These are phyloP conservation scores for Pleurotus tuber-regium DNA, from an alignment of 768 basidiomycete genomes.

Conservation along the genomic window DNA sequence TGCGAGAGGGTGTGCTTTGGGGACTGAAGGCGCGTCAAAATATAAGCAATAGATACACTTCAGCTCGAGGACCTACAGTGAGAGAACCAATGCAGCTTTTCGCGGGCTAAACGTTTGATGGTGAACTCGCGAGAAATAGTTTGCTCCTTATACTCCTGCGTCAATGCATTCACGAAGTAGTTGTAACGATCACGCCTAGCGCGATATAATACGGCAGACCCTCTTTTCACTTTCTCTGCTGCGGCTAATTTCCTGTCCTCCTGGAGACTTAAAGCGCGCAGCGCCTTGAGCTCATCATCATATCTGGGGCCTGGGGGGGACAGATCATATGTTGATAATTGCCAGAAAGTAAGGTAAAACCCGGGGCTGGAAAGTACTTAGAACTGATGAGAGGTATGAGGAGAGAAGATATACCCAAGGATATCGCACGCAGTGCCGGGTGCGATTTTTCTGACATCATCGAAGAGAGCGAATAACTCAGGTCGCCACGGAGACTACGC, in stretches of 20 bases:
- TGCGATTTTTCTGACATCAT: conserved; percentile 70
- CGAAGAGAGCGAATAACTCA: conserved; percentile 68
- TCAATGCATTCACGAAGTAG: conserved; percentile 52
- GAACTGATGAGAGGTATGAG: conserved; percentile 6
- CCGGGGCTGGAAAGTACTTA: conserved; percentile 56
- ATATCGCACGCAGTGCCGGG: conserved; percentile 61
- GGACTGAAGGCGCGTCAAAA: conserved; percentile 29
- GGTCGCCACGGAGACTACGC: conserved; percentile 77
- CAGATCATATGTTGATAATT: conserved; percentile 88
- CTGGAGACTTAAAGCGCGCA: conserved; percentile 61
- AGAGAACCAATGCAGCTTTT: conserved; percentile 83
- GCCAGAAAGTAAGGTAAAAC: conserved; percentile 98
- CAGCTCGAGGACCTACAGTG: conserved; percentile 40
- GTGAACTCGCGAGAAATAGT: conserved; percentile 69
- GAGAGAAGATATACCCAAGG: conserved; percentile 58
- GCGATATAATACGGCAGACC: conserved; percentile 56
- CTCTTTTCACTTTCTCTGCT: conserved; percentile 57
- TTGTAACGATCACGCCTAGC: conserved; percentile 66
- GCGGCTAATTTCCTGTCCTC: conserved; percentile 61
- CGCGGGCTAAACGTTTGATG: conserved; percentile 69
- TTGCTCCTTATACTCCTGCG: conserved; percentile 76
- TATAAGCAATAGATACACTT: conserved; percentile 11
- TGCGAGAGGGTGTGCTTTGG: conserved; percentile 50
- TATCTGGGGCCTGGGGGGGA: conserved; percentile 75
- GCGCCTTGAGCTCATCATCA: conserved; percentile 66